Conservation (phyloP, 257 asterid genomes). For the Solanum habrochaites region DNA sequence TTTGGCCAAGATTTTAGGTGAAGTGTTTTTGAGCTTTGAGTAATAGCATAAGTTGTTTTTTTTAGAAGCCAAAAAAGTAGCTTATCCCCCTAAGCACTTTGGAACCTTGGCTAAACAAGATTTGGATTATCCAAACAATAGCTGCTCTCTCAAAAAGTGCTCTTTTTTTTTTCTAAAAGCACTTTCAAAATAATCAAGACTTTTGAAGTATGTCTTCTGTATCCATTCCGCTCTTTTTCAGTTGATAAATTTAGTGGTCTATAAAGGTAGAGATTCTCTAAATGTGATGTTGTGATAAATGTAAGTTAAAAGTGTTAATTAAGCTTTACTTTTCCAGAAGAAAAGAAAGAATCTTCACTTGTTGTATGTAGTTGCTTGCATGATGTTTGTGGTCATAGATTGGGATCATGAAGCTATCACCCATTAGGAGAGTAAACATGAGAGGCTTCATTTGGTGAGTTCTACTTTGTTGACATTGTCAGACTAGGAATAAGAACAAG, state of each 20-base stretch:
- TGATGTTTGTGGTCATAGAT: neutral
- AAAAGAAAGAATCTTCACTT: neutral
- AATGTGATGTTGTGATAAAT: neutral
- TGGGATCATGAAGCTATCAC: neutral
- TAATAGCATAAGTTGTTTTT: neutral
- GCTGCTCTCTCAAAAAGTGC: neutral
- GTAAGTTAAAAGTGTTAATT: neutral
- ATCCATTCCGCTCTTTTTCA: neutral
- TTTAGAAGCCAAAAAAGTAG: neutral
- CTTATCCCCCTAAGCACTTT: neutral
- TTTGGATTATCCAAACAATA: neutral
- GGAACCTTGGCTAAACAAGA: neutral
- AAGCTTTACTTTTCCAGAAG: neutral
- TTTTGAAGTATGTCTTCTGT: neutral
- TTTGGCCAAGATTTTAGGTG: neutral
- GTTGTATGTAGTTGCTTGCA: neutral
- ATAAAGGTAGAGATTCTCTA: neutral
- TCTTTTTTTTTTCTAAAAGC: neutral
- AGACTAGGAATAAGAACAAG: neutral
- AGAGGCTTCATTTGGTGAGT: neutral
- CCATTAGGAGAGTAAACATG: neutral
- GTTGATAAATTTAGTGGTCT: neutral
- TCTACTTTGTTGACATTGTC: neutral
- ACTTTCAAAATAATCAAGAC: neutral
- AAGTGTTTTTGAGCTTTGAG: neutral